These are phyloP conservation scores for Verticillium nubilum DNA, from an alignment of 2,329 filamentous ascomycete genomes.

Conservation along the genomic window DNA sequence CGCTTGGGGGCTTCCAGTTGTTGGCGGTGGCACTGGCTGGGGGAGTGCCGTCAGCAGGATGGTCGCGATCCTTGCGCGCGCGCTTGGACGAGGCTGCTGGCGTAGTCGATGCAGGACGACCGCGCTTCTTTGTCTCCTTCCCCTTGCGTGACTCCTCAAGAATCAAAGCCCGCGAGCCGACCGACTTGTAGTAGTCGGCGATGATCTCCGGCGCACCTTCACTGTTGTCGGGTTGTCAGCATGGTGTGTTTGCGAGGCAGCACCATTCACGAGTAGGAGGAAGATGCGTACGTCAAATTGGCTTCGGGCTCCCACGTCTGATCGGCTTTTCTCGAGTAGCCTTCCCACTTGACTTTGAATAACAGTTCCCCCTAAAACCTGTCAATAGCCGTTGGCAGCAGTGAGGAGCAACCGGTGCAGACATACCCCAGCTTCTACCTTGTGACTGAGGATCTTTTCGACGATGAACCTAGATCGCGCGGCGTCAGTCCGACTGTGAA, in stretches of 20 bases:
- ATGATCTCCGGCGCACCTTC: conserved; percentile 56
- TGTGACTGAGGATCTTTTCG: conserved; percentile 65
- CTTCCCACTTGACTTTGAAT: conserved; percentile 78
- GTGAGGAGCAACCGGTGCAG: neutral
- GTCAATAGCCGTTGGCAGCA: conserved; percentile 2
- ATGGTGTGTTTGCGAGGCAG: neutral
- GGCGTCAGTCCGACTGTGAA: conserved; percentile 9
- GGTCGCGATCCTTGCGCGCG: conserved; percentile 38
- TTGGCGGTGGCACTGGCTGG: conserved; percentile 35
- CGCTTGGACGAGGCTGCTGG: conserved; percentile 37
- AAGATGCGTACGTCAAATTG: conserved; percentile 51
- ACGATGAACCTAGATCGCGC: conserved; percentile 58
- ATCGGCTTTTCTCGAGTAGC: conserved; percentile 65
- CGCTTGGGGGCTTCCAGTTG: conserved; percentile 62
- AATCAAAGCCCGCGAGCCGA: conserved; percentile 59
- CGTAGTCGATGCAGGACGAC: conserved; percentile 34
- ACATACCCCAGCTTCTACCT: conserved; percentile 50
- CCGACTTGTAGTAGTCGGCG: conserved; percentile 54
- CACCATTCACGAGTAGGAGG: neutral
- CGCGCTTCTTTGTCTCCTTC: conserved; percentile 52
- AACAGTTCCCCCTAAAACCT: conserved; percentile 39
- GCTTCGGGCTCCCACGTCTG: conserved; percentile 75
- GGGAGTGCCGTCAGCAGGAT: conserved; percentile 43
- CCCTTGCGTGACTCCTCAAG: conserved; percentile 45
- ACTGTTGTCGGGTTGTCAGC: conserved; percentile 24